phyloP scores from a whole-genome alignment of 2,329 filamentous ascomycete species.

The Colletotrichum cordylinicola region DNA sequence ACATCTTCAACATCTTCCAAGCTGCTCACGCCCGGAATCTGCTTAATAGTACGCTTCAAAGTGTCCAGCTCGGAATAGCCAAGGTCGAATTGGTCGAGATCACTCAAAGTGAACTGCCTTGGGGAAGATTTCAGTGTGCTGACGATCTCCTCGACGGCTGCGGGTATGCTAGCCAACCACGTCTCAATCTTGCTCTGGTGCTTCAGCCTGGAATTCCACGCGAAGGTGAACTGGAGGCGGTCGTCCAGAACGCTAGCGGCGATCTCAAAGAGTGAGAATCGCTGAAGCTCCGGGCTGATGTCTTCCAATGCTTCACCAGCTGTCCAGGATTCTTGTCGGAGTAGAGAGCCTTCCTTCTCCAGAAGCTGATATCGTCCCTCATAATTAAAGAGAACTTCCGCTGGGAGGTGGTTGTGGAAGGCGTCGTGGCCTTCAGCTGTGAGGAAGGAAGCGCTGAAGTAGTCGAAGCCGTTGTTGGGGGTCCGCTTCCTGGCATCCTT shows the following conservation, averaged over 20 bases:
- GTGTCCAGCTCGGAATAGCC: neutral
- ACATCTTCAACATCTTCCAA: conserved; percentile 33
- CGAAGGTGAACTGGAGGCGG: neutral
- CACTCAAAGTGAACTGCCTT: neutral
- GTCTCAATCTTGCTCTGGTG: neutral
- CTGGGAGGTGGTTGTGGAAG: conserved; percentile 32
- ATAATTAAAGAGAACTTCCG: conserved; percentile 58
- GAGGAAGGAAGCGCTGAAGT: neutral
- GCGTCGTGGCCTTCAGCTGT: neutral
- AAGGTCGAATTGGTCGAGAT: neutral
- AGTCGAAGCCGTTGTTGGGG: conserved; percentile 7
- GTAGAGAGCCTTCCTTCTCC: conserved; percentile 37
- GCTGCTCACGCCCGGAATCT: neutral
- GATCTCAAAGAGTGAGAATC: neutral
- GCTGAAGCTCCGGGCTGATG: neutral
- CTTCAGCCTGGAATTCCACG: neutral
- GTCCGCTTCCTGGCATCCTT: conserved; percentile 24
- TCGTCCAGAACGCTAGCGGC: neutral
- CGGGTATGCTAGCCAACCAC: neutral
- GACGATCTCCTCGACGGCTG: neutral
- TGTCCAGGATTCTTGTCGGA: neutral
- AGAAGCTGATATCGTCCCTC: conserved; percentile 50
- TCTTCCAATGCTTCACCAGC: neutral
- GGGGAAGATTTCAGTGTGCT: neutral
- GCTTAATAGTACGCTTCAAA: neutral